Evolutionary conservation across 1,284 basidiomycete genomes (phyloP).

Genomic region (Fistulinella staudtii): DNA sequence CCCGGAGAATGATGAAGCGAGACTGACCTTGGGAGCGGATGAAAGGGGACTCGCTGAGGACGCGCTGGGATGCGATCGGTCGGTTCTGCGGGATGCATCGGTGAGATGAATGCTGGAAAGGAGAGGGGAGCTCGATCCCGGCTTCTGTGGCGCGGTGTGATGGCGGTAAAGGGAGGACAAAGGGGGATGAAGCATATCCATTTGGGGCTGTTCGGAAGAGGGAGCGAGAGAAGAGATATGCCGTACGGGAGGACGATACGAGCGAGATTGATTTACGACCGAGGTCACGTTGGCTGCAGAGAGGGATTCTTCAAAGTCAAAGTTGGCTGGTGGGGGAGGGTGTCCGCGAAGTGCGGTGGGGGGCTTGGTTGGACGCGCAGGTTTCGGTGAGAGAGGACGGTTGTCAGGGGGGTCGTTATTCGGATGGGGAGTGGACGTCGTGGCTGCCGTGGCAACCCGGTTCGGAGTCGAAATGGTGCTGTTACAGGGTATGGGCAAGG

Average conservation of each 20-base stretch:
- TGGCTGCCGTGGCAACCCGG: constrained; percentile 21
- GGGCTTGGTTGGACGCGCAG: constrained; percentile 1
- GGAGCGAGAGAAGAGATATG: constrained; percentile 18
- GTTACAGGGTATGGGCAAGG: too few relatives aligned
- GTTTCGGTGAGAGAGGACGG: constrained; percentile 7
- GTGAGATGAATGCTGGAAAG: constrained; percentile 20
- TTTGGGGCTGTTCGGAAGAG: constrained; percentile 15
- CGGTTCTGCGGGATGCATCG: constrained; percentile 27
- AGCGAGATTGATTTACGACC: constrained; percentile 32
- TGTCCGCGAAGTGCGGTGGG: constrained; percentile 27
- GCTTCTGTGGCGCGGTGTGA: constrained; percentile 22
- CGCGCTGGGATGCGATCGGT: constrained; percentile 18
- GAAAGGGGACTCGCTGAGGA: constrained; percentile 28
- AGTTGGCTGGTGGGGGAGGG: constrained; percentile 6
- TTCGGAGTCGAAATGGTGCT: neutral
- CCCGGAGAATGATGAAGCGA: too few relatives aligned
- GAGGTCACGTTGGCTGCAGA: constrained; percentile 30
- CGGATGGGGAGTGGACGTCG: constrained; percentile 3
- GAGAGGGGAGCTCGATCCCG: constrained; percentile 24
- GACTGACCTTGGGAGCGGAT: constrained; percentile 12
- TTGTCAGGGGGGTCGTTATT: constrained; percentile 21
- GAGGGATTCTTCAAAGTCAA: constrained; percentile 30
- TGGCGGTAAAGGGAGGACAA: constrained; percentile 6
- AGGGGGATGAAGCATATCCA: constrained; percentile 6
- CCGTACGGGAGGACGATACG: constrained; percentile 26